Base-by-base conservation (phyloP, 805 yeast species). In the Phaffomyces thermotolerans region DNA sequence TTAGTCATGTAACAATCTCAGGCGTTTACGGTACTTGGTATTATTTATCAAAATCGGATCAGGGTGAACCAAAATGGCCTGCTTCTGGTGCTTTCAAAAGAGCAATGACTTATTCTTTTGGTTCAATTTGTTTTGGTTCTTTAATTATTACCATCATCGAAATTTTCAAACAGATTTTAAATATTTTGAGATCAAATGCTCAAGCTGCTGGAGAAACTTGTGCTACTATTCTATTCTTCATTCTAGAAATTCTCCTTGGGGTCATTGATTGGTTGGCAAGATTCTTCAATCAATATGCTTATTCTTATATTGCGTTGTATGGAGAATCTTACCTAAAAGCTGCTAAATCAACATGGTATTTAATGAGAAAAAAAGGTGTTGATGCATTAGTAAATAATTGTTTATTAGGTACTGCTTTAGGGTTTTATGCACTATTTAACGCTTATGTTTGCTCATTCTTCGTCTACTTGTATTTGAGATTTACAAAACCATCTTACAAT, bases 11-110 rank as follows among this genome's bases (percentile, higher is more conserved):
- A 20, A 77, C 89, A 1, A 79, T 87, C 38, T 73, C 91, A 22
- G 95, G 95, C 23, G 78, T 88, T 17, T 90, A 76, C 59, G 96
- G 96, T 9, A 76, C 91, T 8, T 90, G 97, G 96, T 89, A 86
- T 63, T 90, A 87, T 63, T 74, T 84, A 62, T 75, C 84, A 17
- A 71, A 71, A 43, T 76, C 88, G 12, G 88, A 81, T 58, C 83
- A 82, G 59, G 89, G 89, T 3, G 81, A 77, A 67, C 95, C 96
- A 29, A 72, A 59, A 53, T 73, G 75, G 68, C 91, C 95, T 4
- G 93, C 95, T 1, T 66, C 81, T 48, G 89, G 93, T 3, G 81
- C 96, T 3, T 78, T 89, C 51, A 77, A 71, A 54, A 73, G 95
- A 52, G 87, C 95, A 1, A 62, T 86, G 63, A 84, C 95, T 4